Conservation (phyloP, 305 asterid genomes). For the Fraxinus paxiana region DNA sequence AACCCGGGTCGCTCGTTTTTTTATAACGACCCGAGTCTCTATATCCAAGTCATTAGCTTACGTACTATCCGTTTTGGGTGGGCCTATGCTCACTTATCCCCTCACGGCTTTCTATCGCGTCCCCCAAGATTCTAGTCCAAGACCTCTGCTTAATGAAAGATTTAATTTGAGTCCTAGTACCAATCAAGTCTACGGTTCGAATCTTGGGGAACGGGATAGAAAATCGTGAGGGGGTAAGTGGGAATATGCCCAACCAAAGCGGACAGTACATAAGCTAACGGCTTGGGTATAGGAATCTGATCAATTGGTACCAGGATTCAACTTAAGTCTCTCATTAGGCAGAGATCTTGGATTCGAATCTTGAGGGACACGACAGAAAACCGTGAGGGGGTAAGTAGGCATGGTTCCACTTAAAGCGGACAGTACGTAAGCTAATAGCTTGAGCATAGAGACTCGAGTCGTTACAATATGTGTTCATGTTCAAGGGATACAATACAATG, state of each 20-base stretch:
- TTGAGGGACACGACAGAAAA: not conserved
- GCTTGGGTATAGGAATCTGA: not conserved
- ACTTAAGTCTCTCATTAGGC: not conserved
- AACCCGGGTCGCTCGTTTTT: not conserved
- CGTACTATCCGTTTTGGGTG: not conserved
- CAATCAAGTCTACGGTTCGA: not conserved
- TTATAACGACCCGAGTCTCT: not conserved
- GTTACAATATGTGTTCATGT: not conserved
- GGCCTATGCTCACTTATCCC: not conserved
- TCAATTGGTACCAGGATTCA: not conserved
- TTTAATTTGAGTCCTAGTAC: not conserved
- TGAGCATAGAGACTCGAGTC: not conserved
- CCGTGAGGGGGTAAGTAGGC: not conserved
- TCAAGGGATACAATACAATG: not conserved
- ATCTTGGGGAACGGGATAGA: not conserved
- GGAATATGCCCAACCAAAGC: not conserved
- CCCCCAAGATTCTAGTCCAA: not conserved
- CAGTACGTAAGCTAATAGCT: not conserved
- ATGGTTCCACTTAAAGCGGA: not conserved
- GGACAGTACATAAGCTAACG: not conserved
- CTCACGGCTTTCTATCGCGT: not conserved
- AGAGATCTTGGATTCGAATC: not conserved
- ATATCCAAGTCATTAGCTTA: not conserved
- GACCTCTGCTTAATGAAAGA: too few species aligned
- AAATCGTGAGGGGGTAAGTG: not conserved